Evolutionary conservation across 768 basidiomycete genomes (phyloP), one percentile per base, ranked within the genome.

Genomic region (Boletus sensibilis): DNA sequence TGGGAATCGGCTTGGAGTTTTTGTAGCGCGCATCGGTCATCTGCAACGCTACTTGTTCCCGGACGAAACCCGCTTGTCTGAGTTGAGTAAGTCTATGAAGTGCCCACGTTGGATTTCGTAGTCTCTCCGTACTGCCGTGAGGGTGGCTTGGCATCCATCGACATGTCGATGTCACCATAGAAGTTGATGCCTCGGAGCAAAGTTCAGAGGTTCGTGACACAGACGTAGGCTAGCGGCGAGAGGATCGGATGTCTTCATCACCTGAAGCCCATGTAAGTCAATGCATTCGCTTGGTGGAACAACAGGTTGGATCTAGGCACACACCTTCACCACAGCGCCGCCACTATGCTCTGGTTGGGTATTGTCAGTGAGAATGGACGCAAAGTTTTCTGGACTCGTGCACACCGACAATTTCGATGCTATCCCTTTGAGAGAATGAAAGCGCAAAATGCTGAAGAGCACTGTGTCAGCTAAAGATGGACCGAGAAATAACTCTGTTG

Each of bases 1-100:
- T 92, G 27, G 92, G 92, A 4, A 81, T 94, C 60, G 92, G 90
- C 2, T 66, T 92, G 53, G 88, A 90, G 61, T 91, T 92, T 74
- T 65, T 91, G 67, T 93, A 70, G 58, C 34, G 18, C 20, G 35
- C 46, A 43, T 46, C 31, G 13, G 18, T 34, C 42, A 3, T 33
- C 34, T 45, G 60, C 56, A 56, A 67, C 44, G 29, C 53, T 46
- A 52, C 58, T 53, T 53, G 20, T 37, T 43, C 45, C 34, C 20
- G 21, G 41, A 38, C 14, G 33, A 53, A 40, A 43, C 13, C 10
- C 16, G 5, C 25, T 14, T 39, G 53, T 52, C 27, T 44, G 45
- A 49, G 16, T 9, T 31, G 27, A 12, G 14, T n/a, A 52, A 9
- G 38, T 25, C 29, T 35, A n/a, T 9, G 13, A 14, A 5, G 31